These are phyloP conservation scores for Alternaria ethzedia DNA, from an alignment of 2,329 filamentous ascomycete genomes.

Conservation along the genomic window DNA sequence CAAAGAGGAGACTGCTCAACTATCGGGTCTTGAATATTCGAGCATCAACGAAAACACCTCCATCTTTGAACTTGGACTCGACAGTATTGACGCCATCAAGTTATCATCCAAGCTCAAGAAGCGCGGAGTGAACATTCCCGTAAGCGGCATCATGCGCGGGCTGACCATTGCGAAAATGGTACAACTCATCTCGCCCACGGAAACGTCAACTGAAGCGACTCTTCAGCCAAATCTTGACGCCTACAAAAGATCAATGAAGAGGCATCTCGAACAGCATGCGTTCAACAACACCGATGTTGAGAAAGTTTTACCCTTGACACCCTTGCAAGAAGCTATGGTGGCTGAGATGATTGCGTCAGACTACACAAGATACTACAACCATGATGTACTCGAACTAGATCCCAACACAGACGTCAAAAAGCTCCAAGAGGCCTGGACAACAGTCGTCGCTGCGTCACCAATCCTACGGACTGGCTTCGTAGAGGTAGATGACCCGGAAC, in stretches of 20 bases:
- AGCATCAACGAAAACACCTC: slow-evolving; percentile 66
- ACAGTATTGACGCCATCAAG: slow-evolving; percentile 92
- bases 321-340: slow-evolving; percentile 86
- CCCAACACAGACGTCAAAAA: slow-evolving; percentile 60
- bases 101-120: slow-evolving; percentile 74
- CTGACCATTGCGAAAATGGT: slow-evolving; percentile 71
- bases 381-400: slow-evolving; percentile 73
- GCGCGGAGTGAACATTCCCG: slow-evolving; percentile 64
- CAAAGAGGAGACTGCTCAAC: slow-evolving; percentile 65
- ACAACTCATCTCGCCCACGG: slow-evolving; percentile 17
- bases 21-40: slow-evolving; percentile 62
- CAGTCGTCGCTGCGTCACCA: slow-evolving; percentile 66
- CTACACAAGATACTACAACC: slow-evolving; percentile 82
- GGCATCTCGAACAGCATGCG: slow-evolving; percentile 47
- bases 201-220: not conserved
- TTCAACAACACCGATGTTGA: slow-evolving; percentile 56
- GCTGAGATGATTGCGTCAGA: slow-evolving; percentile 79
- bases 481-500: slow-evolving; percentile 65
- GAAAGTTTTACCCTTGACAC: slow-evolving; percentile 74
- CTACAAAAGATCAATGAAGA: slow-evolving; percentile 44
- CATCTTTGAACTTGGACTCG: slow-evolving; percentile 82
- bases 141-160: slow-evolving; percentile 78
- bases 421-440: slow-evolving; percentile 67
- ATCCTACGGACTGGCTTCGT: slow-evolving; percentile 79
- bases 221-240: slow-evolving; percentile 21